These are phyloP conservation scores for Papiliotrema terrestris DNA, from an alignment of 1,284 basidiomycete species.

Conservation along the genomic window DNA sequence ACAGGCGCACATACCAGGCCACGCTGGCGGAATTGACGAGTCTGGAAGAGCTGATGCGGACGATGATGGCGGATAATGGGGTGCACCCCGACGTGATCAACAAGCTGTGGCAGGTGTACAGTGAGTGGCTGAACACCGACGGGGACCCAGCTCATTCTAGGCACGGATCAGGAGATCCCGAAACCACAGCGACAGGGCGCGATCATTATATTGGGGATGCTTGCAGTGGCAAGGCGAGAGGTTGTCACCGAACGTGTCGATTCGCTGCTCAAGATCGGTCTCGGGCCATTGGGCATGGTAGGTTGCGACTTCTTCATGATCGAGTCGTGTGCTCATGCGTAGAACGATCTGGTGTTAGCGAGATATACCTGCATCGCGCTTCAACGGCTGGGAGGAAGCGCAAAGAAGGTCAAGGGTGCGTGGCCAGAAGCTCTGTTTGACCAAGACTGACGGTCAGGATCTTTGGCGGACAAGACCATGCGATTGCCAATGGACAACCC, in stretches of 20 bases:
- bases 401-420: conserved; percentile 92
- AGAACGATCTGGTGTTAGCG: conserved; percentile 84
- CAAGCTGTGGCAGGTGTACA: conserved; percentile 94
- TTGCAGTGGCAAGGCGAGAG: conserved; percentile 77
- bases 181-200: conserved; percentile 83
- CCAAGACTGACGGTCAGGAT: conserved; percentile 55
- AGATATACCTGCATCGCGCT: conserved; percentile 91
- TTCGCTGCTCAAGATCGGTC: conserved; percentile 77
- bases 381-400: conserved; percentile 86
- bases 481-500: conserved; percentile 83
- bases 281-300: conserved; percentile 80
- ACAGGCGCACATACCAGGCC: conserved; percentile 79
- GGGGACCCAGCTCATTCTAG: conserved; percentile 47
- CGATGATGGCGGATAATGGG: conserved; percentile 76
- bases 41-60: conserved; percentile 91
- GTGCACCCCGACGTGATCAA: conserved; percentile 80
- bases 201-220: conserved; percentile 93
- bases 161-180: conserved; percentile 68
- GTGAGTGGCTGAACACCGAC: conserved; percentile 53
- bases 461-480: conserved; percentile 79
- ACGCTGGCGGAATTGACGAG: conserved; percentile 94
- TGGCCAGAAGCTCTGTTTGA: neutral
- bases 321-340: neutral
- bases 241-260: conserved; percentile 88
- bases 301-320: conserved; percentile 3